Conservation (phyloP, 2,329 filamentous ascomycete species). For the Aspergillus tamarii region DNA sequence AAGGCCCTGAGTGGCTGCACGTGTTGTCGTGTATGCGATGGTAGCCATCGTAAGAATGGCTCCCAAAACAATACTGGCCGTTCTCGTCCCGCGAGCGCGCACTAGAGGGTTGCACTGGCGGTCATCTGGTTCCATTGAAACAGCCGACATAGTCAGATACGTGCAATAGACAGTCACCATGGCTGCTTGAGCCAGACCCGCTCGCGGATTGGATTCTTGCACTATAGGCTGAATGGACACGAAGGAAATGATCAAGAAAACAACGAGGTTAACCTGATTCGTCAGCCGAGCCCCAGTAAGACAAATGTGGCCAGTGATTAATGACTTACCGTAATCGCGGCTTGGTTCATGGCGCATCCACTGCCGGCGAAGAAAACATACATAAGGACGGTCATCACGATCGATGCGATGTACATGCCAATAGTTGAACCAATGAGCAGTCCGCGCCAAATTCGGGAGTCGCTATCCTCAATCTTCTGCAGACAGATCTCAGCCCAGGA, state of each 20-base stretch:
- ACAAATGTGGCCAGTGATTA: constrained; percentile 11
- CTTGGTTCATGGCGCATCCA: constrained; percentile 93
- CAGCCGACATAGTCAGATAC: constrained; percentile 96
- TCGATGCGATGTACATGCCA: constrained; percentile 86
- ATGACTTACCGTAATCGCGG: constrained; percentile 73
- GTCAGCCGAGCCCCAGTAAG: constrained; percentile 20
- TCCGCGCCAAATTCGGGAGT: constrained; percentile 81
- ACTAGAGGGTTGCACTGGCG: constrained; percentile 92
- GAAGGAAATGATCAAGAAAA: constrained; percentile 78
- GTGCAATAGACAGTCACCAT: constrained; percentile 99
- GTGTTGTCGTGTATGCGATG: constrained; percentile 95
- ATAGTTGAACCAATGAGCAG: constrained; percentile 90
- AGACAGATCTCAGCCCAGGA: constrained; percentile 97
- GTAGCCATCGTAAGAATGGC: constrained; percentile 96
- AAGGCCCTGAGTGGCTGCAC: constrained; percentile 84
- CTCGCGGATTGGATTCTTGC: constrained; percentile 89
- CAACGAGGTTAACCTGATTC: constrained; percentile 72
- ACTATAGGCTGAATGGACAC: constrained; percentile 88
- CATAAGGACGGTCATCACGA: constrained; percentile 95
- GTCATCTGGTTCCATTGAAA: constrained; percentile 97
- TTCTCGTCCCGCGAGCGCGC: constrained; percentile 80
- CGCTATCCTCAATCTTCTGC: constrained; percentile 85
- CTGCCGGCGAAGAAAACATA: constrained; percentile 90
- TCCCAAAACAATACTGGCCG: constrained; percentile 86
- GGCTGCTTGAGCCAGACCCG: constrained; percentile 92